Percentiles rank a stretch among this genome's conserved stretches.
Evolutionary conservation across 1,284 basidiomycete genomes (phyloP).

Genomic region (Peniophora sp.): DNA sequence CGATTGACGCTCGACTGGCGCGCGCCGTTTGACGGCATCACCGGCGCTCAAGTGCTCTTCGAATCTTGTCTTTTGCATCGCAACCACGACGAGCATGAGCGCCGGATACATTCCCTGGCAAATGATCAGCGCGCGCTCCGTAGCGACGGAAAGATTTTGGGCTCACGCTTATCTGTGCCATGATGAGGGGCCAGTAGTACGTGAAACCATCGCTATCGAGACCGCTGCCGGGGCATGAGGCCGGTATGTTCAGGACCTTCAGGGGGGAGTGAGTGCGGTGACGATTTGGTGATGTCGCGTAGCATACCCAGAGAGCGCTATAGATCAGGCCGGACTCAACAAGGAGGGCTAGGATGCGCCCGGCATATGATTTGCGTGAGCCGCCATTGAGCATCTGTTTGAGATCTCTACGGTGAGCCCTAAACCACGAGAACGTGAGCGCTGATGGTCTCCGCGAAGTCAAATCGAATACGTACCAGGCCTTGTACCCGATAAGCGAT

Average conservation of each 20-base stretch:
- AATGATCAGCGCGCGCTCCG: neutral
- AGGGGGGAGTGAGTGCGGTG: neutral
- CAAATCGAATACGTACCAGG: neutral
- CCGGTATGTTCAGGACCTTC: neutral
- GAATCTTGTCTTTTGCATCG: neutral
- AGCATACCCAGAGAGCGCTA: neutral
- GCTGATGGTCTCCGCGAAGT: neutral
- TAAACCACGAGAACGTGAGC: neutral
- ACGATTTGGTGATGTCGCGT: neutral
- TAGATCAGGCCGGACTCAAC: neutral
- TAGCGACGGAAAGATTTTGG: neutral
- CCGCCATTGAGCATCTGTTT: neutral
- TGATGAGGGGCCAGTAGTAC: neutral
- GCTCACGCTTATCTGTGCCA: neutral
- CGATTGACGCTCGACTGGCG: neutral
- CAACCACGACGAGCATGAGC: neutral
- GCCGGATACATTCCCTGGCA: slow-evolving; percentile 1
- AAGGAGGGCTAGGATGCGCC: neutral
- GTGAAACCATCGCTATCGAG: neutral
- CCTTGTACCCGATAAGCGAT: neutral
- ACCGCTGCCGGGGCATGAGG: neutral
- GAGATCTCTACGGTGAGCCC: neutral
- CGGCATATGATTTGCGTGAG: neutral
- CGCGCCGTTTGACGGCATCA: neutral
- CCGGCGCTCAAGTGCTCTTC: neutral